phyloP scores from a whole-genome alignment of 1,284 basidiomycete genomes.

The Ustilago xerochloae region DNA sequence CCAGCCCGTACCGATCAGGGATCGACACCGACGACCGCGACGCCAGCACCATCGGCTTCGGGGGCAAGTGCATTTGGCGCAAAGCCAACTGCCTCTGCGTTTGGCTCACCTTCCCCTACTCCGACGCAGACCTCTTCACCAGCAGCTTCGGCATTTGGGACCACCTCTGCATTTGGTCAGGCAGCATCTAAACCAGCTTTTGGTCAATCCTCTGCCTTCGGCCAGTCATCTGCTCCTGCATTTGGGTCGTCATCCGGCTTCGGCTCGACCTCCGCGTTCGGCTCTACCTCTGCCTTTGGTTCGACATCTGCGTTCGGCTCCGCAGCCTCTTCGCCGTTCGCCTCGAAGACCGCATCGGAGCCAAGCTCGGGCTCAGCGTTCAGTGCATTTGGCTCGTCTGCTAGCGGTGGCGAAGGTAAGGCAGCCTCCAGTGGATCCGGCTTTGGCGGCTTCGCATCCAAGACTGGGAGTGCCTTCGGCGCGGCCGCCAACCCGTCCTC shows the following conservation, averaged over 20 bases:
- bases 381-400: slow-evolving; percentile 9
- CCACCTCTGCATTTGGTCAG: slow-evolving; percentile 68
- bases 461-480: slow-evolving; percentile 24
- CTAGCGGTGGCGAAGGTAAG: slow-evolving; percentile 1
- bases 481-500: slow-evolving; percentile 13
- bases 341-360: slow-evolving; percentile 13
- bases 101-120: slow-evolving; percentile 20
- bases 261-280: slow-evolving; percentile 65
- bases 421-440: slow-evolving; percentile 12
- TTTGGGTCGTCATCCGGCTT: slow-evolving; percentile 62
- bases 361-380: slow-evolving; percentile 29
- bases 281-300: slow-evolving; percentile 41
- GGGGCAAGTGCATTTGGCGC: slow-evolving; percentile 16
- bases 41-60: slow-evolving; percentile 7
- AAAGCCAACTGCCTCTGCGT: slow-evolving; percentile 29
- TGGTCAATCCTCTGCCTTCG: slow-evolving; percentile 48
- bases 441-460: slow-evolving; percentile 44
- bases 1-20: slow-evolving; percentile 13
- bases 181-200: slow-evolving; percentile 44
- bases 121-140: neutral
- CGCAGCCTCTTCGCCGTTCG: slow-evolving; percentile 25
- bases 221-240: slow-evolving; percentile 43
- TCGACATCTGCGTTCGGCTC: slow-evolving; percentile 51
- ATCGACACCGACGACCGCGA: slow-evolving; percentile 13
- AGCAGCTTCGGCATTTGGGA: slow-evolving; percentile 58